Conservation (phyloP, 2,329 filamentous ascomycete species). For the Alternaria triticina region DNA sequence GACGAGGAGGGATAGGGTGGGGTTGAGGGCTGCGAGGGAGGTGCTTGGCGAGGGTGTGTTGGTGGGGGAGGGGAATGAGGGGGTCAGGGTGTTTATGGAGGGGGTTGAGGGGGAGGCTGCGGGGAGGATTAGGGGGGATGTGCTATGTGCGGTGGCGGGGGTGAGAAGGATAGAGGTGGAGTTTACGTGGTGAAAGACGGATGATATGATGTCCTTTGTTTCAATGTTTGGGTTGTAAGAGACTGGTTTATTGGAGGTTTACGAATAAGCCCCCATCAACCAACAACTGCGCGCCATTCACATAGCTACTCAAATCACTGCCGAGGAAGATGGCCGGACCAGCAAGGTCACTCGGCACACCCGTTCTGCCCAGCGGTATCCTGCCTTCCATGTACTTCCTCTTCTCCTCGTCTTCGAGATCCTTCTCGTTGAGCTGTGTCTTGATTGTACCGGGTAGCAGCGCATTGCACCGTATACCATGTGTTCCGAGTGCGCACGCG, state of each 20-base stretch:
- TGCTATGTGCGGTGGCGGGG: not conserved
- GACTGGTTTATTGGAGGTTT: conserved; percentile 61
- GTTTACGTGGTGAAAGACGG: not conserved
- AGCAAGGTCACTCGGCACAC: conserved; percentile 69
- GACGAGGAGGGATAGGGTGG: not conserved
- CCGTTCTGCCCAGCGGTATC: conserved; percentile 69
- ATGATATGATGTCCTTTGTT: not conserved
- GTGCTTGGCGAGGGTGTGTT: not conserved
- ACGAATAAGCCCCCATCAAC: conserved; percentile 92
- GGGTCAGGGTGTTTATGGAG: not conserved
- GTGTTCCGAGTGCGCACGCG: conserved; percentile 77
- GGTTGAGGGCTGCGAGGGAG: not conserved
- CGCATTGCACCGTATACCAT: conserved; percentile 82
- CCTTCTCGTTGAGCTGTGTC: conserved; percentile 84
- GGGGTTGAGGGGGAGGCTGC: not conserved
- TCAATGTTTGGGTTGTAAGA: too few relatives aligned
- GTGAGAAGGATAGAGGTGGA: not conserved
- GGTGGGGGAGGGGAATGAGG: not conserved
- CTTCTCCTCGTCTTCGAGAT: conserved; percentile 76
- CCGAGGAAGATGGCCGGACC: conserved; percentile 87
- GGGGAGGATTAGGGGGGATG: not conserved
- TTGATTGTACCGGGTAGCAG: conserved; percentile 81
- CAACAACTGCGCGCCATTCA: conserved; percentile 78
- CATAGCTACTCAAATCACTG: conserved; percentile 66
- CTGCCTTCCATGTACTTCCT: conserved; percentile 78